Evolutionary conservation across 2,329 filamentous ascomycete species (phyloP).

Genomic region (Penicillium nordicum): DNA sequence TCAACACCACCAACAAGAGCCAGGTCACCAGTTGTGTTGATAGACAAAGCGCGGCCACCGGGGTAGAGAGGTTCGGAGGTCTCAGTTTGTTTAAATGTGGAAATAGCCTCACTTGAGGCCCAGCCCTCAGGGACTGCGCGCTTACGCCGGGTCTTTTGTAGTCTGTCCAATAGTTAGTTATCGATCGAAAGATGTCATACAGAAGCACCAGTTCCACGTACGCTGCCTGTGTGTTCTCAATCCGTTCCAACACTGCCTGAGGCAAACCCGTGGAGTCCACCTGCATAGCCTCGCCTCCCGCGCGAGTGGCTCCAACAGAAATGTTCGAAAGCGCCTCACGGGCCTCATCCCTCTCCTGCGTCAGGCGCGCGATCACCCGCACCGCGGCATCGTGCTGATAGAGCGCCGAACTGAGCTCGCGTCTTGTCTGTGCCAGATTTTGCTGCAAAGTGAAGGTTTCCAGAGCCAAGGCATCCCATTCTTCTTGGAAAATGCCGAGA

Average conservation of each 20-base stretch:
- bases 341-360: slow-evolving; percentile 89
- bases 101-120: slow-evolving; percentile 71
- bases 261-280: slow-evolving; percentile 78
- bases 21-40: slow-evolving; percentile 60
- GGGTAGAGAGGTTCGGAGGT: slow-evolving; percentile 59
- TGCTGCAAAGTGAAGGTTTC: slow-evolving; percentile 90
- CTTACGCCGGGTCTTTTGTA: slow-evolving; percentile 87
- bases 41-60: slow-evolving; percentile 55
- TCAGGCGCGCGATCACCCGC: slow-evolving; percentile 84
- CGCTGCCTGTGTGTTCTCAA: slow-evolving; percentile 78
- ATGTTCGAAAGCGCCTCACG: slow-evolving; percentile 83
- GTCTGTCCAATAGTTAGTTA: slow-evolving; percentile 48
- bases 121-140: slow-evolving; percentile 80
- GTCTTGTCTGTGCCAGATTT: slow-evolving; percentile 81
- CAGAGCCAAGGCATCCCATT: slow-evolving; percentile 92
- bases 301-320: slow-evolving; percentile 61
- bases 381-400: slow-evolving; percentile 98
- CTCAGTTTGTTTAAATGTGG: slow-evolving; percentile 53
- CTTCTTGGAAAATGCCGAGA: slow-evolving; percentile 91
- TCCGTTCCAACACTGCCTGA: slow-evolving; percentile 64
- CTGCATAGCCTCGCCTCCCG: slow-evolving; percentile 81
- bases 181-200: slow-evolving; percentile 9
- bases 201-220: slow-evolving; percentile 47
- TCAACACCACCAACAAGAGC: slow-evolving; percentile 73
- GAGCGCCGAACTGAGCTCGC: slow-evolving; percentile 87